Evolutionary conservation across 2,329 filamentous ascomycete genomes (phyloP).

Genomic region (Aotearoamyces nothofagi): DNA sequence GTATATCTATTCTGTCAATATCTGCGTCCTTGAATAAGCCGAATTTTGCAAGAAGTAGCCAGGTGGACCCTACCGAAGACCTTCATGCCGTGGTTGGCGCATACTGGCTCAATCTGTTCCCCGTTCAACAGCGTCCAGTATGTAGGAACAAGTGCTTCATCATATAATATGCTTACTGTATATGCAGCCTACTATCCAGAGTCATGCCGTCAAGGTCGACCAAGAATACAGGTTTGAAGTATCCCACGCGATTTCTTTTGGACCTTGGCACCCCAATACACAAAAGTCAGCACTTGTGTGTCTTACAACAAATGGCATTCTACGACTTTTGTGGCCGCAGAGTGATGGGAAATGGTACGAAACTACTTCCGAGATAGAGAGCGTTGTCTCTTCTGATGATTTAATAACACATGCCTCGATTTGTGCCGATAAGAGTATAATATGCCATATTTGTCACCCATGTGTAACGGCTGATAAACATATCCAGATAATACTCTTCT

Average conservation of each 20-base stretch:
- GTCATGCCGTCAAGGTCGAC: conserved; percentile 47
- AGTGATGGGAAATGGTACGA: conserved; percentile 59
- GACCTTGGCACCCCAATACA: conserved; percentile 29
- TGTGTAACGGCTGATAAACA: conserved; percentile 5
- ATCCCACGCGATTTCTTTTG: conserved; percentile 47
- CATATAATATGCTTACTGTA: not conserved
- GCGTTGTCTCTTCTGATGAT: conserved; percentile 55
- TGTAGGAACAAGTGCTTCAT: conserved; percentile 3
- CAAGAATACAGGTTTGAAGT: conserved; percentile 53
- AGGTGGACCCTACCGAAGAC: conserved; percentile 58
- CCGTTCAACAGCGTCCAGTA: conserved; percentile 15
- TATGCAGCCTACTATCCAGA: conserved; percentile 31
- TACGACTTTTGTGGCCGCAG: conserved; percentile 68
- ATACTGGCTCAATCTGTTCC: conserved; percentile 54
- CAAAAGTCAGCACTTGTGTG: conserved; percentile 59
- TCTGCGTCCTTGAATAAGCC: conserved; percentile 61
- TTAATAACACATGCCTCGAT: conserved; percentile 68
- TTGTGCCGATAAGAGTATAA: conserved; percentile 56
- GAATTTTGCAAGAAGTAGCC: conserved; percentile 42
- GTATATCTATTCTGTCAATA: conserved; percentile 60
- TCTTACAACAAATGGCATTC: conserved; percentile 56
- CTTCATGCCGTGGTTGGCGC: conserved; percentile 66
- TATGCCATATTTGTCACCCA: not conserved
- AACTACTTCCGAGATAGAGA: conserved; percentile 58
- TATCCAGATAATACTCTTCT: conserved; percentile 32